Evolutionary conservation across 768 basidiomycete species (phyloP).

Genomic region (Boletus tylopilopsis): DNA sequence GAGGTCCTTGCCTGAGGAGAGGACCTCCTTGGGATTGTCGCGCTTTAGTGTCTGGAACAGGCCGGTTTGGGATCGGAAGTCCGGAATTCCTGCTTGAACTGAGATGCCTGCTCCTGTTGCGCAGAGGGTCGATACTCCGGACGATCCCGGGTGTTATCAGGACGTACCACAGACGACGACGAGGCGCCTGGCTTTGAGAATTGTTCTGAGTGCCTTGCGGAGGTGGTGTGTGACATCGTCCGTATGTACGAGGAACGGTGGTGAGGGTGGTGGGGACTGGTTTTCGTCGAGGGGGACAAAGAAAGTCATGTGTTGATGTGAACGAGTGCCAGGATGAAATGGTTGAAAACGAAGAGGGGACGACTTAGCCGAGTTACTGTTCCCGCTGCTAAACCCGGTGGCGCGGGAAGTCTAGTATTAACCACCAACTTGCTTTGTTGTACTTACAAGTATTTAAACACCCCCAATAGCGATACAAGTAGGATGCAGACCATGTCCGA

Average conservation of each 20-base stretch:
- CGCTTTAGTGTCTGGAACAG: conserved; percentile 75
- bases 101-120: conserved; percentile 80
- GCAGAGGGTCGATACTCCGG: conserved; percentile 1
- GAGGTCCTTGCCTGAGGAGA: conserved; percentile 79
- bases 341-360: conserved; percentile 22
- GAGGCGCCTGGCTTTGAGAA: conserved; percentile 75
- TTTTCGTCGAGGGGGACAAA: conserved; percentile 56
- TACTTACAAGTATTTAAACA: conserved; percentile 11
- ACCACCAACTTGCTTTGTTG: conserved; percentile 11
- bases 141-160: conserved; percentile 10
- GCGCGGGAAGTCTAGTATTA: conserved; percentile 25
- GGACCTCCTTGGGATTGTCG: conserved; percentile 68
- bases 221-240: conserved; percentile 45
- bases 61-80: conserved; percentile 80
- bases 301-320: conserved; percentile 52
- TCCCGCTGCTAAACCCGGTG: conserved; percentile 9
- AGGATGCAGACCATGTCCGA: no score
- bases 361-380: no score
- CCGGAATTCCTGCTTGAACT: conserved; percentile 84
- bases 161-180: conserved; percentile 83
- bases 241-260: conserved; percentile 53
- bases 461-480: no score
- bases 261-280: conserved; percentile 45
- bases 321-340: conserved; percentile 19
- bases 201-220: conserved; percentile 55